Base-by-base conservation (phyloP, 352 stramenopile species). In the Blastocystis sp. region DNA sequence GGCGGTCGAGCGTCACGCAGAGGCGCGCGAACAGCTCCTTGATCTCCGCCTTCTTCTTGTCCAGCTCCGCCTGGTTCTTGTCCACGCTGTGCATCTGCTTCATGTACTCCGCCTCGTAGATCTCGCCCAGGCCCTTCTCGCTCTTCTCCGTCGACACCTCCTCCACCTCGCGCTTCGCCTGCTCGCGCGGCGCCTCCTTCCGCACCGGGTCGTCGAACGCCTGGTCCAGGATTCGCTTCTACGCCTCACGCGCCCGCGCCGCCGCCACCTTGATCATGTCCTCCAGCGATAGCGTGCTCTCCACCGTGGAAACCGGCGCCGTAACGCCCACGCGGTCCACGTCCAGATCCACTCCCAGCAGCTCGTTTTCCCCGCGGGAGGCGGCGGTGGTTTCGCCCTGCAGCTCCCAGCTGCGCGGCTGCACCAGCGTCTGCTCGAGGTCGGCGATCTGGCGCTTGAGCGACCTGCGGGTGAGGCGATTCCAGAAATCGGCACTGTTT, bases 91-190 rank as follows among this genome's bases (percentile, higher is more conserved):
- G 94, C 4, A 93, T 92, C 0, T 92, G 93, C 91, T 95, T 94
- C 91, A 95, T 94, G 91, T 95, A 97, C 87, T 96, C 94, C 89
- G 95, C 94, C 89, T 94, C 94, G 90, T 97, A 97, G 70, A 96
- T 94, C 77, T 96, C 94, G 0, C 93, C 94, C 17, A 97, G 91
- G 66, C 94, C 94, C 69, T 95, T 91, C 90, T 94, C 95, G 48
- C 91, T 94, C 89, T 96, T 96, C 90, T 96, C 93, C 92, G 94
- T 95, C 1, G 93, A 95, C 77, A 96, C 92, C 7, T 96, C 93
- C 61, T 92, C 90, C 45, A 95, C 89, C 78, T 95, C 94, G 10
- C 93, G 92, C 89, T 95, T 90, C 24, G 79, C 64, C 94, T 87
- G 91, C 87, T 84, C 74, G 28, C 74, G 59, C 45, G 64, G 48